Evolutionary conservation across 2,329 filamentous ascomycete genomes (phyloP).

Genomic region (Monosporascus sp.): DNA sequence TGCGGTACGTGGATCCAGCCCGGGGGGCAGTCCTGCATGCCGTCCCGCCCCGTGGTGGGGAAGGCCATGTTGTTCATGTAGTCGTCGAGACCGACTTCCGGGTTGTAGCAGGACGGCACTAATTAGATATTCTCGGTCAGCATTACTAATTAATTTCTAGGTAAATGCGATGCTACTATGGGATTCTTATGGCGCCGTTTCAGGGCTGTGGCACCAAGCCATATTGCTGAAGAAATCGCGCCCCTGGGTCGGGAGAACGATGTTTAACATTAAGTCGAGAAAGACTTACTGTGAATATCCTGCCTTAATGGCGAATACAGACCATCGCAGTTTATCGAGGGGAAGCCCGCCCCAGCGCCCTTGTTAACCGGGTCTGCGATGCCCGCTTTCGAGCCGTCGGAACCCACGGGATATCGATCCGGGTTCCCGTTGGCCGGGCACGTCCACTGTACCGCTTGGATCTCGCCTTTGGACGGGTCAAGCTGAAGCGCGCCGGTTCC

Average conservation of each 20-base stretch:
- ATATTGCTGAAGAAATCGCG: no score
- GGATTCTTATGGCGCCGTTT: no score
- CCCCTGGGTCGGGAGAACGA: no score
- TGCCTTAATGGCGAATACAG: slow-evolving; percentile 54
- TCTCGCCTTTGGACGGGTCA: slow-evolving; percentile 44
- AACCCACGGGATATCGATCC: slow-evolving; percentile 47
- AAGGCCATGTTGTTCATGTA: slow-evolving; percentile 61
- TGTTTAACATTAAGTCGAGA: background rate
- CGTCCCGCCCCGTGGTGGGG: slow-evolving; percentile 42
- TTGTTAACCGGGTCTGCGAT: slow-evolving; percentile 48
- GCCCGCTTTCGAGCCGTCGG: slow-evolving; percentile 48
- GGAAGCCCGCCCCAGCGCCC: slow-evolving; percentile 58
- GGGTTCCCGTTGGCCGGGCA: slow-evolving; percentile 48
- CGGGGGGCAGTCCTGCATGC: slow-evolving; percentile 47
- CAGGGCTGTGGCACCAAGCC: no score
- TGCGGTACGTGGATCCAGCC: slow-evolving; percentile 51
- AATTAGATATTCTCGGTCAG: no score
- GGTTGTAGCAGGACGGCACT: slow-evolving; percentile 66
- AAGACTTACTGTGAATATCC: slow-evolving; percentile 49
- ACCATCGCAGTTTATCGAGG: slow-evolving; percentile 61
- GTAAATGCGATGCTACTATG: no score
- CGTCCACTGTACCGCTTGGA: slow-evolving; percentile 53
- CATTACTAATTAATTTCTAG: no score
- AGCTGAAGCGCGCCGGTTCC: slow-evolving; percentile 37
- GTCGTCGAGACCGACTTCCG: slow-evolving; percentile 50